Percentiles rank a stretch among this genome's conserved stretches.
These are phyloP conservation scores for Panicum miliaceum DNA, from an alignment of 176 grass and related monocot species.

Conservation along the genomic window DNA sequence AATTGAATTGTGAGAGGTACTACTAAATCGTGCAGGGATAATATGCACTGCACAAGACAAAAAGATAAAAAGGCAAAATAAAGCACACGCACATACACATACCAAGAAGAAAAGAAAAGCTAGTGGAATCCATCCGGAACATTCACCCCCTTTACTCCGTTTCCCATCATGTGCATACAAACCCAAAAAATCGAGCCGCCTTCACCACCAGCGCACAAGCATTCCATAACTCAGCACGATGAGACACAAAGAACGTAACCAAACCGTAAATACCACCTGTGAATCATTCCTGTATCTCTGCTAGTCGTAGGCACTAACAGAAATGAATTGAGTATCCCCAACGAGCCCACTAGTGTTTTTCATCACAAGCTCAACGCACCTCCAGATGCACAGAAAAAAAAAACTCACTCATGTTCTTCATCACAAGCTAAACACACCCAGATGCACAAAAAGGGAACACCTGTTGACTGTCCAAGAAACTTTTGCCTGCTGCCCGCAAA, in stretches of 20 bases:
- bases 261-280: neutral
- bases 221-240: neutral
- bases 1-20: too few species aligned
- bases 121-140: too few species aligned
- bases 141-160: too few species aligned
- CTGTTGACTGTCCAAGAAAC: neutral
- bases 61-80: too few species aligned
- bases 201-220: too few species aligned
- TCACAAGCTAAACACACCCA: neutral
- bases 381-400: neutral
- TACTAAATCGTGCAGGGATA: too few species aligned
- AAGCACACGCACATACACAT: too few species aligned
- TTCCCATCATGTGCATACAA: too few species aligned
- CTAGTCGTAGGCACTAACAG: neutral
- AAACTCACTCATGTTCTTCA: neutral
- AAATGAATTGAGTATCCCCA: neutral
- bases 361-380: neutral
- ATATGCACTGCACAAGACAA: too few species aligned
- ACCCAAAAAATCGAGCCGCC: too few species aligned
- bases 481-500: constrained; percentile 28
- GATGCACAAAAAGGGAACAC: constrained; percentile 35
- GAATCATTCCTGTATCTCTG: neutral
- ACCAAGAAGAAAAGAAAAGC: too few species aligned
- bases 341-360: too few species aligned
- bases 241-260: neutral